Percentiles rank a stretch among this genome's conserved stretches.
Conservation (phyloP, 495 filamentous ascomycete genomes). For the Penicillium atrosanguineum region DNA sequence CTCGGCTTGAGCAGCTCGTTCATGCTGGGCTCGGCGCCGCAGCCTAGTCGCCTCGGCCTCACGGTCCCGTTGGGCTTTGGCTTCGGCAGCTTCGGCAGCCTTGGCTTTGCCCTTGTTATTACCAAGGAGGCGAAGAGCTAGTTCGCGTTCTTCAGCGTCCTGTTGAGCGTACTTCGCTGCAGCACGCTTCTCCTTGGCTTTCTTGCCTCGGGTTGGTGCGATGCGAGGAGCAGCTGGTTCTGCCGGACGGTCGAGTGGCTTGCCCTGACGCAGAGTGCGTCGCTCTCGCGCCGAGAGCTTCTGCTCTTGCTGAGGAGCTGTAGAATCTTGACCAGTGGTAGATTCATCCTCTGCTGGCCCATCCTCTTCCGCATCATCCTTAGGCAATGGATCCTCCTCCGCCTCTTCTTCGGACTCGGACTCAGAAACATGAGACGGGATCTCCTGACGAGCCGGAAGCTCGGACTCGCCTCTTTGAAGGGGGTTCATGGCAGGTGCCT, state of each 20-base stretch:
- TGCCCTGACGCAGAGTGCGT: conserved; percentile 47
- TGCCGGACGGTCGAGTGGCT: conserved; percentile 21
- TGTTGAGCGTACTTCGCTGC: conserved; percentile 91
- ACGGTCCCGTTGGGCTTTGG: conserved; percentile 54
- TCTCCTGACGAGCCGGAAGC: conserved; percentile 27
- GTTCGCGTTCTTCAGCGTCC: conserved; percentile 85
- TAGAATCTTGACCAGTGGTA: conserved; percentile 15
- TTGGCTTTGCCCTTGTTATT: conserved; percentile 57
- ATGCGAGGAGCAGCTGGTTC: conserved; percentile 18
- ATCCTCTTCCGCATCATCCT: conserved; percentile 17
- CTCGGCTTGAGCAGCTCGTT: conserved; percentile 63
- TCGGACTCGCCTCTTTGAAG: conserved; percentile 32
- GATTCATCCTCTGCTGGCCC: conserved; percentile 9
- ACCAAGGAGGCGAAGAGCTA: conserved; percentile 80
- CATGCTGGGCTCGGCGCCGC: conserved; percentile 75
- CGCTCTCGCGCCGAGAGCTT: conserved; percentile 53
- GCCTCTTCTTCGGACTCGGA: conserved; percentile 26
- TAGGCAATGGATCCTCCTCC: conserved; percentile 20
- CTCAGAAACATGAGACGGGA: conserved; percentile 27
- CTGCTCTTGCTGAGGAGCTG: conserved; percentile 25
- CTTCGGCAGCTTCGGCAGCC: conserved; percentile 46
- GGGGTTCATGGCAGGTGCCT: conserved; percentile 23
- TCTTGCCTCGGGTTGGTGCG: conserved; percentile 70
- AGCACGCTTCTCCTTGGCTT: conserved; percentile 80
- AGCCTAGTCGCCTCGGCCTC: conserved; percentile 64